Percentiles rank a stretch among this genome's conserved stretches.
Evolutionary conservation across 2,329 filamentous ascomycete genomes (phyloP).

Genomic region (Fusarium palustre): DNA sequence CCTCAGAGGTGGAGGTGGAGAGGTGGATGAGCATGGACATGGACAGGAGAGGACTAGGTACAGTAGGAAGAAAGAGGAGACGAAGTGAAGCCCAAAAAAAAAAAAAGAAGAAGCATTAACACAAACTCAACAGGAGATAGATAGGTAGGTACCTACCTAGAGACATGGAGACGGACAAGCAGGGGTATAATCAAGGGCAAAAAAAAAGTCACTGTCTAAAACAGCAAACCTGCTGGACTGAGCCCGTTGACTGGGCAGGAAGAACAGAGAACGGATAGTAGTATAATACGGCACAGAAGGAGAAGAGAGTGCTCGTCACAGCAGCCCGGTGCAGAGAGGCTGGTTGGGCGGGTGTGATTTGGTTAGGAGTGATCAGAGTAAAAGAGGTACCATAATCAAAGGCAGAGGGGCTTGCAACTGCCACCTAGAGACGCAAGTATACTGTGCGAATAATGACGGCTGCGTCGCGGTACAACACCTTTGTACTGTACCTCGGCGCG

Average conservation of each 20-base stretch:
- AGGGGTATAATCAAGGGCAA: slow-evolving; percentile 2
- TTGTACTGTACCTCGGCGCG: slow-evolving; percentile 54
- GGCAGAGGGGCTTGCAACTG: slow-evolving; percentile 46
- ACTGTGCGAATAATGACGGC: slow-evolving; percentile 49
- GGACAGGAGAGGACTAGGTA: slow-evolving; percentile 10
- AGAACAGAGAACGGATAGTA: not conserved
- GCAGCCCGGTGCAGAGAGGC: not conserved
- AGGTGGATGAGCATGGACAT: slow-evolving; percentile 27
- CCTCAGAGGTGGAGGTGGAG: slow-evolving; percentile 42
- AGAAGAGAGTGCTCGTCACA: slow-evolving; percentile 3
- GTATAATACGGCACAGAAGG: not conserved
- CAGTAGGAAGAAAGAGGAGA: slow-evolving; percentile 19
- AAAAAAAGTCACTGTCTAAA: slow-evolving; percentile 34
- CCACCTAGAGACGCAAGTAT: slow-evolving; percentile 45
- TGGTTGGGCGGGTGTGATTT: slow-evolving; percentile 16
- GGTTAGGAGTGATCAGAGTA: slow-evolving; percentile 35
- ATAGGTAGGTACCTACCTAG: too few relatives aligned
- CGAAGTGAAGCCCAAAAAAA: slow-evolving; percentile 23
- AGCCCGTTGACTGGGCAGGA: slow-evolving; percentile 36
- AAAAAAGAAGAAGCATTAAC: slow-evolving; percentile 12
- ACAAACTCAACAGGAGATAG: slow-evolving; percentile 6
- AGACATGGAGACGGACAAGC: slow-evolving; percentile 18
- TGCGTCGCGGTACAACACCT: slow-evolving; percentile 47
- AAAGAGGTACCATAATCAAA: slow-evolving; percentile 34
- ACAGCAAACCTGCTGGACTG: slow-evolving; percentile 27